phyloP scores from a whole-genome alignment of 2,329 filamentous ascomycete species.

The Colletotrichum sp. region DNA sequence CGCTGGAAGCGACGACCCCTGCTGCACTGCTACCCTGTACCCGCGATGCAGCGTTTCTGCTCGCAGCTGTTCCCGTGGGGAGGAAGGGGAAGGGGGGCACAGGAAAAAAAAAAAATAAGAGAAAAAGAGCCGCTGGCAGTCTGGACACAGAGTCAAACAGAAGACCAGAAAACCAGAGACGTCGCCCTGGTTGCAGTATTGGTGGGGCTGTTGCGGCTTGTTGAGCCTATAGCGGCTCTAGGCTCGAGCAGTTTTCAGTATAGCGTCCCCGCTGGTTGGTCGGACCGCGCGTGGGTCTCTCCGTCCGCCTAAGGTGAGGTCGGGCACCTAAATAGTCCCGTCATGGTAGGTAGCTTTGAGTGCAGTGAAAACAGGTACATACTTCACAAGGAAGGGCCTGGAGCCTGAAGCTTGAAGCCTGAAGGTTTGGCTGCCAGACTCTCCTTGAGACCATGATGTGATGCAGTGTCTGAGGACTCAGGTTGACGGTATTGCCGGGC shows the following conservation, averaged over 20 bases:
- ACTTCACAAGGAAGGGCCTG: background rate
- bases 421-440: background rate
- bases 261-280: conserved; percentile 7
- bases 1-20: conserved; percentile 10
- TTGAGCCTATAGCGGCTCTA: background rate
- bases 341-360: background rate
- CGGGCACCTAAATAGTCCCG: background rate
- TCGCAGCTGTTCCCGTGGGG: conserved; percentile 6
- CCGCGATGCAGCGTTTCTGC: background rate
- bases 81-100: background rate
- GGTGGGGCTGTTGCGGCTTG: background rate
- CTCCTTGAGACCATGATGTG: background rate
- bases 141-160: background rate
- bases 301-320: background rate
- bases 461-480: background rate
- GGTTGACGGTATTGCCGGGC: background rate
- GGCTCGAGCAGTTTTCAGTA: background rate
- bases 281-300: background rate
- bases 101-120: background rate
- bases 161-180: background rate
- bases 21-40: conserved; percentile 5
- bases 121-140: background rate
- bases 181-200: conserved; percentile 7
- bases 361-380: background rate
- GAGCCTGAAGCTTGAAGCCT: background rate